A percentile compares a stretch with the other conserved stretches of the same genome.
Conservation (phyloP, 495 filamentous ascomycete species). For the Xylaria curta region DNA sequence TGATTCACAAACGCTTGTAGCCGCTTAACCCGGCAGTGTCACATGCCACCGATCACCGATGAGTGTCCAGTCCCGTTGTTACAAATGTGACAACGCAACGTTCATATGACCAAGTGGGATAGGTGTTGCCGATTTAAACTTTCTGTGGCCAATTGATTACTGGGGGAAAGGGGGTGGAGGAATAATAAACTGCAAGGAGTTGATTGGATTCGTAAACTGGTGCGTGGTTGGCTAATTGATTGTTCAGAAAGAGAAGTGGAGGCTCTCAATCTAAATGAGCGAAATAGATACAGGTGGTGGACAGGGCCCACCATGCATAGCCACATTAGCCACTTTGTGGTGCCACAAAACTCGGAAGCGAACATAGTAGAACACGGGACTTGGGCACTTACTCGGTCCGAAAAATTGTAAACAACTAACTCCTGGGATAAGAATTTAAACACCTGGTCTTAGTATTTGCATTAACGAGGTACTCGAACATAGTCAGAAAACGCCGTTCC, state of each 20-base stretch:
- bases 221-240: no score
- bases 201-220: no score
- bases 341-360: not conserved
- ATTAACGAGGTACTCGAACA: not conserved
- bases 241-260: no score
- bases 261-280: no score
- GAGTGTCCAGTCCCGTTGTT: not conserved
- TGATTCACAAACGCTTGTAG: not conserved
- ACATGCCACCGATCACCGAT: not conserved
- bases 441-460: not conserved
- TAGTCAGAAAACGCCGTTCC: not conserved
- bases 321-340: no score
- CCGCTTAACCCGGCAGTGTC: not conserved
- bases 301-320: no score
- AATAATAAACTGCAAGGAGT: no score
- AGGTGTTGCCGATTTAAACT: not conserved
- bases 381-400: not conserved
- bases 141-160: not conserved
- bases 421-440: not conserved
- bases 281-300: no score
- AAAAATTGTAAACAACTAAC: not conserved
- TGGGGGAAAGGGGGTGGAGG: no score
- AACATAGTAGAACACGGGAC: not conserved
- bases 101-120: not conserved
- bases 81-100: not conserved